phyloP scores from a whole-genome alignment of 805 yeast genomes.

The Candida berthetii region DNA sequence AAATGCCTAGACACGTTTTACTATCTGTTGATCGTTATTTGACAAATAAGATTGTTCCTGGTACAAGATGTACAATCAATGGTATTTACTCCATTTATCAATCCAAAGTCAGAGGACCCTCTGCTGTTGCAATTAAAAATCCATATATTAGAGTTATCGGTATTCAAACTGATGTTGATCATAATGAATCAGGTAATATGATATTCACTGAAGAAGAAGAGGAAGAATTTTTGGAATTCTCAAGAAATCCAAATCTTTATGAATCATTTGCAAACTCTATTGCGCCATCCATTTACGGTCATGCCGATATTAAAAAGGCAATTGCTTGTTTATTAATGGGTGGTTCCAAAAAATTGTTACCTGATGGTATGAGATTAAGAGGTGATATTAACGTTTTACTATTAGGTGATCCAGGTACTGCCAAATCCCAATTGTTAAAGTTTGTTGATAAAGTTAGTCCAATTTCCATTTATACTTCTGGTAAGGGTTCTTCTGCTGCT shows the following conservation, averaged over 20 bases:
- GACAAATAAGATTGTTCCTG: constrained; percentile 90
- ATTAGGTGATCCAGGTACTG: constrained; percentile 98
- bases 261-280: constrained; percentile 82
- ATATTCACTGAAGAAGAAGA: constrained; percentile 90
- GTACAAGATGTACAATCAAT: constrained; percentile 84
- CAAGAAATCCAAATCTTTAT: constrained; percentile 80
- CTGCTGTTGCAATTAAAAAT: constrained; percentile 84
- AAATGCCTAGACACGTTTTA: constrained; percentile 91
- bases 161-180: constrained; percentile 76
- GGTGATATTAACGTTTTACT: constrained; percentile 94
- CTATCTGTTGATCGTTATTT: constrained; percentile 85
- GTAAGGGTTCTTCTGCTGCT: constrained; percentile 99
- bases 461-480: constrained; percentile 92
- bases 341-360: constrained; percentile 86
- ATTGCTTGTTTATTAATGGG: constrained; percentile 90
- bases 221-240: constrained; percentile 76
- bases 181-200: constrained; percentile 49
- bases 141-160: constrained; percentile 89
- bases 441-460: constrained; percentile 95
- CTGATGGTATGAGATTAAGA: constrained; percentile 94
- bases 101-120: constrained; percentile 49
- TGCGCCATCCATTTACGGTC: constrained; percentile 97
- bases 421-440: constrained; percentile 92
- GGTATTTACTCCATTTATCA: constrained; percentile 94
- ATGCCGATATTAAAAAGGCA: constrained; percentile 86